Evolutionary conservation across 345 rosid species (phyloP).

Genomic region (rapeseed (Brassica napus)): Da-Ae NC_063441.1:19745001-19745500

Average conservation of each 20-base stretch:
- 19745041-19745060: not conserved
- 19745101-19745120: conserved; percentile 87
- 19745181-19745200: conserved; percentile 79
- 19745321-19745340: conserved; percentile 76
- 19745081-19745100: conserved; percentile 37
- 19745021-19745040: not conserved
- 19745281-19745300: conserved; percentile 49
- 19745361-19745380: conserved; percentile 63
- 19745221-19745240: not conserved
- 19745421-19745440: not conserved
- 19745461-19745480: conserved; percentile 11
- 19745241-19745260: not conserved
- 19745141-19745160: conserved; percentile 76
- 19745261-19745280: not conserved
- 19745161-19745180: conserved; percentile 92
- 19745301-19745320: conserved; percentile 68
- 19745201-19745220: conserved; percentile 25
- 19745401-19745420: conserved; percentile 19
- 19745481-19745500: conserved; percentile 13
- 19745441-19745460: not conserved
- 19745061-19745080: conserved; percentile 1
- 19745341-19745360: conserved; percentile 75
- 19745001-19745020: not conserved
- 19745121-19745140: conserved; percentile 75
- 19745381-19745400: conserved; percentile 51